Evolutionary conservation across 2,329 filamentous ascomycete genomes (phyloP), one percentile per base, ranked within the genome.

Genomic region (Raffaelea deltoideospora): DNA sequence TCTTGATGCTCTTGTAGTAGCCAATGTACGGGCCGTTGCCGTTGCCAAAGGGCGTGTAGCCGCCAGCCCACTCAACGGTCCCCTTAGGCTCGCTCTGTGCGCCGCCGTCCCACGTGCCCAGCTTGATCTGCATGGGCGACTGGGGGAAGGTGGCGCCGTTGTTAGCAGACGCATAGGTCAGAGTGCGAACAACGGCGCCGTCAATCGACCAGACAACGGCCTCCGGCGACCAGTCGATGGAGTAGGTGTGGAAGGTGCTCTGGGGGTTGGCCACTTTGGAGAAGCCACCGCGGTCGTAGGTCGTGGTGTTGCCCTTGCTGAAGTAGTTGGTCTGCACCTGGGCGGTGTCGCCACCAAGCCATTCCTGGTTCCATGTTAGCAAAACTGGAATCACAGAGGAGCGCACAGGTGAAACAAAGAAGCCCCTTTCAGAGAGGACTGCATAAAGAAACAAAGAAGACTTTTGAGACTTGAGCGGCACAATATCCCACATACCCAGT

Each of bases 321-420:
- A 80, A 82, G 62, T 84, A 92, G 61, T 93, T 92, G 53, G 74
- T 79, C 61, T 95, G 87, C 23, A 87, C 85, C 53, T 87, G 67
- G 20, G 64, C 58, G 45, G 68, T 60, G 51, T 84, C 72, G 35
- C 74, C 76, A 40, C 87, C 88, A 41, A 95, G 68, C 79, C 83
- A 94, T 59, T 95, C 88, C 39, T 41, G 28, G 24, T 13, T 22
- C 9, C n/a, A n/a, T n/a, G 34, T 28, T 14, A 28, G 26, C 26
- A 9, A n/a, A n/a, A n/a, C n/a, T n/a, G n/a, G n/a, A n/a, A n/a
- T n/a, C n/a, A n/a, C n/a, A n/a, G n/a, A n/a, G n/a, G n/a, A n/a
- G n/a, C n/a, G n/a, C n/a, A n/a, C n/a, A n/a, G n/a, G n/a, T n/a
- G n/a, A n/a, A n/a, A n/a, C n/a, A n/a, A n/a, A n/a, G n/a, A n/a